phyloP scores from a whole-genome alignment of 768 basidiomycete genomes.

The Trametes villosa region DNA sequence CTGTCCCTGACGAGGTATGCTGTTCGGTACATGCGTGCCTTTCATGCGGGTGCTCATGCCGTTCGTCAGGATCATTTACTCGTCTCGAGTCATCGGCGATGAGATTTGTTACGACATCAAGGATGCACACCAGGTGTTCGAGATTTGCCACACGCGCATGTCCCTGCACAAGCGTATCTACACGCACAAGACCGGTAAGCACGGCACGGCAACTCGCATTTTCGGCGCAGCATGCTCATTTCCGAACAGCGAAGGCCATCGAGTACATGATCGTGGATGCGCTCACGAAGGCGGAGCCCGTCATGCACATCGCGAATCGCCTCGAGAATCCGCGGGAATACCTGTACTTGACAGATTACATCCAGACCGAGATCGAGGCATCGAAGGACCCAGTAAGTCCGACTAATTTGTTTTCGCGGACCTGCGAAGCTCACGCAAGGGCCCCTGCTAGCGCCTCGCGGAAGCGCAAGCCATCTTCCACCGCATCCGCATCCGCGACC shows the following conservation, averaged over 20 bases:
- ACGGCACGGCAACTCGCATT: not conserved
- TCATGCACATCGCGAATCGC: conserved; percentile 60
- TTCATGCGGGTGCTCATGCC: not conserved
- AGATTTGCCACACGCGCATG: conserved; percentile 75
- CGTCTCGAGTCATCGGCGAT: conserved; percentile 73
- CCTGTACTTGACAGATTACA: conserved; percentile 68
- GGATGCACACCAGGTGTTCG: conserved; percentile 75
- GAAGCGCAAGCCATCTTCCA: conserved; percentile 62
- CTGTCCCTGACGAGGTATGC: conserved; percentile 50
- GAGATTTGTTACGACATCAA: conserved; percentile 85
- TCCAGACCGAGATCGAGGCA: conserved; percentile 62
- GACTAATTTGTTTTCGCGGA: not conserved
- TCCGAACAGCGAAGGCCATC: conserved; percentile 65
- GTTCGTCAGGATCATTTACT: conserved; percentile 63
- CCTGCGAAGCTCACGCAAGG: not conserved
- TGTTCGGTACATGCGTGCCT: not conserved
- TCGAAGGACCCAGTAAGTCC: conserved; percentile 52
- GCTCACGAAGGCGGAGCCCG: conserved; percentile 67
- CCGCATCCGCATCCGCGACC: conserved; percentile 62
- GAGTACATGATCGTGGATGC: conserved; percentile 88
- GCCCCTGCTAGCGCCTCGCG: conserved; percentile 55
- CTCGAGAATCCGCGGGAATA: conserved; percentile 63
- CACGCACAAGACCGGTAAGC: conserved; percentile 71
- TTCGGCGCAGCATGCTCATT: not conserved
- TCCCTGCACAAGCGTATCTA: conserved; percentile 85